A percentile compares a stretch with the other conserved stretches of the same genome.
Evolutionary conservation across 169 alveolate species (phyloP).

Genomic region (Cyclospora cayetanensis): DNA sequence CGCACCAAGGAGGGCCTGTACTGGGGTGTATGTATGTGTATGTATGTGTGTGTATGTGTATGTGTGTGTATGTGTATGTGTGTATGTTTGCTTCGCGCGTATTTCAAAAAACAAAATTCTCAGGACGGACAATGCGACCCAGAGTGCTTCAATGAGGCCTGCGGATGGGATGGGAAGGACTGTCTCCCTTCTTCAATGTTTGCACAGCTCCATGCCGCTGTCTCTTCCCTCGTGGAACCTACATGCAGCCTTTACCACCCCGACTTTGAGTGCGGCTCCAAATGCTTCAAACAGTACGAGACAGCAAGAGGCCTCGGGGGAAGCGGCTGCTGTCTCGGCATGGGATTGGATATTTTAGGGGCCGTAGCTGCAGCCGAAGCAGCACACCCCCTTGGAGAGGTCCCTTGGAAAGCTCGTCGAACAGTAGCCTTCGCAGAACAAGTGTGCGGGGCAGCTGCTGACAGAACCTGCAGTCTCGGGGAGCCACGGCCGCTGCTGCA

Average conservation of each 20-base stretch:
- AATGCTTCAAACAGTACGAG: slow-evolving; percentile 67
- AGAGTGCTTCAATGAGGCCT: slow-evolving; percentile 77
- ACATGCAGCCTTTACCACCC: slow-evolving; percentile 55
- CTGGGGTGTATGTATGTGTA: neutral
- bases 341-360: slow-evolving; percentile 62
- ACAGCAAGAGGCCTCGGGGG: slow-evolving; percentile 38
- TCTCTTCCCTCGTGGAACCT: slow-evolving; percentile 53
- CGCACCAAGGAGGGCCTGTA: too few species aligned
- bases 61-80: neutral
- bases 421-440: slow-evolving; percentile 78
- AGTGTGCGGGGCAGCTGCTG: slow-evolving; percentile 75
- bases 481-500: slow-evolving; percentile 70
- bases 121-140: slow-evolving; percentile 83
- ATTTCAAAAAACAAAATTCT: neutral
- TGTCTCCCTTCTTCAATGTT: slow-evolving; percentile 77
- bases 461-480: slow-evolving; percentile 78
- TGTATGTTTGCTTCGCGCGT: neutral
- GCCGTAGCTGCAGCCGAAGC: slow-evolving; percentile 67
- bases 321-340: slow-evolving; percentile 69
- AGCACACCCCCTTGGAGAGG: slow-evolving; percentile 51
- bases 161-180: slow-evolving; percentile 81
- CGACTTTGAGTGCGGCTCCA: slow-evolving; percentile 48
- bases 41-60: neutral
- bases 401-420: slow-evolving; percentile 65
- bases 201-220: slow-evolving; percentile 72